A percentile compares a stretch with the other conserved stretches of the same genome.
Evolutionary conservation across 257 asterid species (phyloP).

Genomic region (Solanum ossicruentum): DNA sequence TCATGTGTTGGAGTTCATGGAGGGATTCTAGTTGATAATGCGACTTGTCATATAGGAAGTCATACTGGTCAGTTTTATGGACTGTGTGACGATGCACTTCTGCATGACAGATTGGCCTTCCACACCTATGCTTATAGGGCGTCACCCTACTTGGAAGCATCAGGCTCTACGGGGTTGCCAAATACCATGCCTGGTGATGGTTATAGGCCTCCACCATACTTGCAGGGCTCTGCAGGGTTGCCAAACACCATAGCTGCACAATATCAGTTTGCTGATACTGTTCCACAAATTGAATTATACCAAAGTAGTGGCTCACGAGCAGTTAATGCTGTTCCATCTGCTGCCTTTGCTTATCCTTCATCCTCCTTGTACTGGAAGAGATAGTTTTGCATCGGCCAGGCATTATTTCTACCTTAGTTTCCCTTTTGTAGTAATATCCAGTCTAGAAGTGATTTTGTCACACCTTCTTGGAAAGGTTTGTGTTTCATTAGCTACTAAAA

Average conservation of each 20-base stretch:
- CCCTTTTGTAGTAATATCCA: background rate
- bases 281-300: background rate
- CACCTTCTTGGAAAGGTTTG: background rate
- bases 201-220: background rate
- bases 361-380: background rate
- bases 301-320: background rate
- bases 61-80: background rate
- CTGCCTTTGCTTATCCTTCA: background rate
- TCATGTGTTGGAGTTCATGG: background rate
- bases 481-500: background rate
- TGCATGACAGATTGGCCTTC: background rate
- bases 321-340: background rate
- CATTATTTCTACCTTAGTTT: background rate
- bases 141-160: background rate
- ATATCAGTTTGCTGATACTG: background rate
- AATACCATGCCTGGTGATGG: background rate
- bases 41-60: background rate
- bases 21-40: background rate
- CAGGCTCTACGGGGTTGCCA: background rate
- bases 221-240: background rate
- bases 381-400: slow-evolving; percentile 5
- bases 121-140: background rate
- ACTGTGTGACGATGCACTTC: background rate
- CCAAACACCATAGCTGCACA: background rate
- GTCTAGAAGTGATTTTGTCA: background rate